Conservation (phyloP, 148 eudicot species). For the Camellia japonica region DNA sequence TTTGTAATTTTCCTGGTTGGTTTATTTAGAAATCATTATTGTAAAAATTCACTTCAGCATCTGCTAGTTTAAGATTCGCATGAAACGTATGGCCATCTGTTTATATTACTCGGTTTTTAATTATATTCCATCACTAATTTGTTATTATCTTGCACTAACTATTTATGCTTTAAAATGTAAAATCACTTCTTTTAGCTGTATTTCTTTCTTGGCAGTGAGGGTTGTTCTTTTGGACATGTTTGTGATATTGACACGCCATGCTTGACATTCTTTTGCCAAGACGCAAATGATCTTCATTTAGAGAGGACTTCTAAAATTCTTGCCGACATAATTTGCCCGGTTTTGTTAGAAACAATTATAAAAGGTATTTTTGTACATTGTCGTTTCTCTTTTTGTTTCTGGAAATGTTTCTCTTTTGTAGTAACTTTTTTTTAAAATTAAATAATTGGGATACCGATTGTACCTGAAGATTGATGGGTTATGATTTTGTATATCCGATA, state of each 20-base stretch:
- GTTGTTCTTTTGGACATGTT: conserved; percentile 57
- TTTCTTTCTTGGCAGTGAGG: conserved; percentile 56
- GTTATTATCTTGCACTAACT: not conserved
- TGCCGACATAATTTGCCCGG: conserved; percentile 71
- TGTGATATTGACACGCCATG: conserved; percentile 59
- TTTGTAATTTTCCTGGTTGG: not conserved
- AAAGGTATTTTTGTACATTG: conserved; percentile 53
- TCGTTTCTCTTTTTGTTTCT: conserved; percentile 15
- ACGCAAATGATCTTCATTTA: conserved; percentile 39
- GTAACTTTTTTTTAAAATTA: not conserved
- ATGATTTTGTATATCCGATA: not conserved
- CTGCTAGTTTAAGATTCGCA: not conserved
- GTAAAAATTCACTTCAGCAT: not conserved
- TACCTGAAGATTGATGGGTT: not conserved
- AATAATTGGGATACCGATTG: not conserved
- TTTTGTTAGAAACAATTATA: conserved; percentile 67
- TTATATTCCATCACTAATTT: not conserved
- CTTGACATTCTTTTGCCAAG: conserved; percentile 84
- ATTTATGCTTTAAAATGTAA: not conserved
- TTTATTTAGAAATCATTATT: not conserved
- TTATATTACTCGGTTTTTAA: not conserved
- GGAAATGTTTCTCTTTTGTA: not conserved
- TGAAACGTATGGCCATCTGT: not conserved
- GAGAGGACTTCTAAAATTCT: conserved; percentile 63
- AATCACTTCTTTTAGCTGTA: not conserved